Evolutionary conservation across 75 land plant genomes (phyloP).

Genomic region (Cupressus sempervirens): DNA sequence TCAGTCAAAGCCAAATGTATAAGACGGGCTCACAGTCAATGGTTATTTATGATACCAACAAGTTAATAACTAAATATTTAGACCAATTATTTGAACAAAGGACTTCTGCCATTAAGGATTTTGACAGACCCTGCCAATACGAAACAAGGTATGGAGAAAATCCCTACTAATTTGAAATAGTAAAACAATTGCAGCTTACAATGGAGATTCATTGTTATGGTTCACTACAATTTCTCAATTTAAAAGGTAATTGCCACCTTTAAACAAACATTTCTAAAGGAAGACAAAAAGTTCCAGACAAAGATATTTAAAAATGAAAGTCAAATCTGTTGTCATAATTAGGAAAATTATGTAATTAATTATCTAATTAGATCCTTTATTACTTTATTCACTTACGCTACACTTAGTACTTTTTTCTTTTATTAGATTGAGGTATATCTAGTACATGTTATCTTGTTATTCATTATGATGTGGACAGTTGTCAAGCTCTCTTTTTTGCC

Average conservation of each 20-base stretch:
- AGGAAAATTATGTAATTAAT: too few relatives aligned
- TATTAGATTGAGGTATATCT: too few relatives aligned
- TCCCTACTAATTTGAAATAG: background rate
- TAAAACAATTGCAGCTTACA: background rate
- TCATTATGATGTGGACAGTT: too few relatives aligned
- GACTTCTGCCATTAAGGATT: background rate
- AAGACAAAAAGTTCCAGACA: background rate
- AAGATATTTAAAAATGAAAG: background rate
- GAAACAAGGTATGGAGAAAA: background rate
- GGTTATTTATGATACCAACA: background rate
- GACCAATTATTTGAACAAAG: background rate
- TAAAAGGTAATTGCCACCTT: background rate
- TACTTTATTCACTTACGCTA: too few relatives aligned
- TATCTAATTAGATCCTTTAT: too few relatives aligned
- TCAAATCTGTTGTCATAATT: background rate
- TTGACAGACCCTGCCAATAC: background rate
- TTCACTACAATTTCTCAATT: background rate
- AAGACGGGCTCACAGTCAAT: background rate
- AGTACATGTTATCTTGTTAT: too few relatives aligned
- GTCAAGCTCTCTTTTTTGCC: too few relatives aligned
- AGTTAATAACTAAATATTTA: background rate
- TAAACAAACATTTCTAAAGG: background rate
- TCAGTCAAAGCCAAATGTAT: background rate
- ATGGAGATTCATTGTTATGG: background rate
- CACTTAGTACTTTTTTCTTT: too few relatives aligned